Evolutionary conservation across 768 basidiomycete species (phyloP).

Genomic region (Tylopilus rubrobrunneus): DNA sequence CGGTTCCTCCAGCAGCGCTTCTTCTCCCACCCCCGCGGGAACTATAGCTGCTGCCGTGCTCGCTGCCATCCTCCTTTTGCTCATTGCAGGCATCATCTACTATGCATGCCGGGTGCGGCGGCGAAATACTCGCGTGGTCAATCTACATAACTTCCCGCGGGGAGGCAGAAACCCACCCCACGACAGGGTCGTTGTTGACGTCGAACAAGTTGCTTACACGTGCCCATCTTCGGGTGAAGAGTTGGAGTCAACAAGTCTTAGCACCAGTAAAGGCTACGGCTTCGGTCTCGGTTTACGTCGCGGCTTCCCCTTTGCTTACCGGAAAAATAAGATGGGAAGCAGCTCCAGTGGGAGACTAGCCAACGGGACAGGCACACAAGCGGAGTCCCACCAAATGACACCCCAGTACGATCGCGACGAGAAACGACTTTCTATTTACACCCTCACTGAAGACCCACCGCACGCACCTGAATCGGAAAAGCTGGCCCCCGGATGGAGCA

Average conservation of each 20-base stretch:
- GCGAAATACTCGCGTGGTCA: conserved; percentile 38
- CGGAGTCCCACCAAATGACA: conserved; percentile 23
- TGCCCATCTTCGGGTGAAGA: conserved; percentile 20
- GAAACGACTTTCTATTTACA: conserved; percentile 25
- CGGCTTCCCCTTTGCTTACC: conserved; percentile 22
- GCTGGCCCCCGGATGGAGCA: conserved; percentile 30
- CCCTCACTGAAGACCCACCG: conserved; percentile 18
- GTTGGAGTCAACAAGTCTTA: conserved; percentile 25
- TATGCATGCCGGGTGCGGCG: conserved; percentile 43
- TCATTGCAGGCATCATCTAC: conserved; percentile 41
- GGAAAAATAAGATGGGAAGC: conserved; percentile 22
- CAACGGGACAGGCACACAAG: conserved; percentile 4
- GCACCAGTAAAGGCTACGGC: conserved; percentile 32
- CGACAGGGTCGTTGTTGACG: conserved; percentile 3
- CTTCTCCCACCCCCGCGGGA: conserved; percentile 40
- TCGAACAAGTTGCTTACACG: conserved; percentile 8
- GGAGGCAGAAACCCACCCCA: not conserved
- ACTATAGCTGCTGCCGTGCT: conserved; percentile 66
- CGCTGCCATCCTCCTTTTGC: conserved; percentile 49
- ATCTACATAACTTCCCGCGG: not conserved
- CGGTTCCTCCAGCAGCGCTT: conserved; percentile 12
- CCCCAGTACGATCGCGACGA: conserved; percentile 24
- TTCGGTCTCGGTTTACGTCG: conserved; percentile 31
- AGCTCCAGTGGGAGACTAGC: conserved; percentile 17
- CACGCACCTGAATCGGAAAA: conserved; percentile 30